phyloP scores from a whole-genome alignment of 140 eudicot genomes.

The Bidens hawaiensis region DNA sequence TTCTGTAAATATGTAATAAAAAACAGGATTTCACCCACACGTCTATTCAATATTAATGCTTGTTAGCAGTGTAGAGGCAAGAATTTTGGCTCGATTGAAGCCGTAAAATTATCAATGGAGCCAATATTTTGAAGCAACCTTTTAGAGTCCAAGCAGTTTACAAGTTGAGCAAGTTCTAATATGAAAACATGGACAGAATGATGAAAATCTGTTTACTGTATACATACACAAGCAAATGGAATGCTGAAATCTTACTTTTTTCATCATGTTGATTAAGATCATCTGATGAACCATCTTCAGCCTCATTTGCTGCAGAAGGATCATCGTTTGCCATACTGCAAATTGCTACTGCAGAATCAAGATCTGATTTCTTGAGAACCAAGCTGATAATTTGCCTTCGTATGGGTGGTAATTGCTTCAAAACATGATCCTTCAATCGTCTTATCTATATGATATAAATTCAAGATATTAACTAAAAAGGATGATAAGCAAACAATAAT shows the following conservation, averaged over 20 bases:
- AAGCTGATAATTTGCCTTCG: conserved; percentile 78
- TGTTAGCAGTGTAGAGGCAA: background rate
- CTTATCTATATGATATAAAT: conserved; percentile 52
- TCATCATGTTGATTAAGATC: conserved; percentile 28
- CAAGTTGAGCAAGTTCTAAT: background rate
- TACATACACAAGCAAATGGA: conserved; percentile 12
- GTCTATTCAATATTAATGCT: background rate
- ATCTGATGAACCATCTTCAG: conserved; percentile 25
- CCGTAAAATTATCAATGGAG: background rate
- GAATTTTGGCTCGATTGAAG: conserved; percentile 3
- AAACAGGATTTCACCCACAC: conserved; percentile 5
- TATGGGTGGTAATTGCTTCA: conserved; percentile 82
- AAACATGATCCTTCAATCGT: conserved; percentile 87
- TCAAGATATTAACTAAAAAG: background rate
- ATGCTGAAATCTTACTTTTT: conserved; percentile 17
- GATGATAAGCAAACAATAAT: background rate
- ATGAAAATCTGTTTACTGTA: conserved; percentile 4
- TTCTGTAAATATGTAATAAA: background rate
- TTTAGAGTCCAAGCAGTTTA: conserved; percentile 8
- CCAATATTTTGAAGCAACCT: conserved; percentile 3
- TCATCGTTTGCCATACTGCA: conserved; percentile 26
- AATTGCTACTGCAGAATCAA: conserved; percentile 51
- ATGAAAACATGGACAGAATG: conserved; percentile 2
- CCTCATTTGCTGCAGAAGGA: conserved; percentile 32
- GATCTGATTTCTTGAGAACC: conserved; percentile 56